Conservation (phyloP, 352 stramenopile species). For the Phytopythium oedochilum region DNA sequence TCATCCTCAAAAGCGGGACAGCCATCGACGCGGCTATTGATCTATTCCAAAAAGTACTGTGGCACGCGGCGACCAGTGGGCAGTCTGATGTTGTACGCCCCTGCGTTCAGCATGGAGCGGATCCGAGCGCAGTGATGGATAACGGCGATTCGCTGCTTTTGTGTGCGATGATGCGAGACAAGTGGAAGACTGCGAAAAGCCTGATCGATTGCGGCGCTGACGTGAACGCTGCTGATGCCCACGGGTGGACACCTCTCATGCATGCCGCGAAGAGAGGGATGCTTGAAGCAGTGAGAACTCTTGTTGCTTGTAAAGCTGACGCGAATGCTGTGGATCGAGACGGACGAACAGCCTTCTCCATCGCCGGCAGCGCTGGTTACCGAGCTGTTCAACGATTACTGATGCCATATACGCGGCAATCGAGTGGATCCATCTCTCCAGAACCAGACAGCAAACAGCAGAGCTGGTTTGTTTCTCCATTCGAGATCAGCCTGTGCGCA, state of each 20-base stretch:
- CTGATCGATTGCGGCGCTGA: neutral
- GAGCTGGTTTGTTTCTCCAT: slow-evolving; percentile 4
- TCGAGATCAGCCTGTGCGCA: neutral
- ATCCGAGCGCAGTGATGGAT: neutral
- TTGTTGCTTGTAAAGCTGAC: neutral
- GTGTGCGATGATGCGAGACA: neutral
- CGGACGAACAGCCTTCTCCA: neutral
- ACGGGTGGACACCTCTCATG: neutral
- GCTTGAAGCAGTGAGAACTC: neutral
- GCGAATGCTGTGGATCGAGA: neutral
- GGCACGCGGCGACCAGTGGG: neutral
- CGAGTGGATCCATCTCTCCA: neutral
- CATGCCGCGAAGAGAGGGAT: neutral
- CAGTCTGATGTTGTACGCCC: neutral
- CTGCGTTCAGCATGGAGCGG: neutral
- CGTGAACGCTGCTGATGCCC: neutral
- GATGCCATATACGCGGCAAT: neutral
- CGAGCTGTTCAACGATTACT: neutral
- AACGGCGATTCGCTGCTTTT: neutral
- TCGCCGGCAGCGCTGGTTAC: neutral
- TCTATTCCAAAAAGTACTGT: neutral
- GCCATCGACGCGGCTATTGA: neutral
- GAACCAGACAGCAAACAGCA: neutral
- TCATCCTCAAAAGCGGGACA: neutral
- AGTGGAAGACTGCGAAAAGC: neutral